phyloP scores from a whole-genome alignment of 2,329 filamentous ascomycete species.

The Epichloe hybrida region DNA sequence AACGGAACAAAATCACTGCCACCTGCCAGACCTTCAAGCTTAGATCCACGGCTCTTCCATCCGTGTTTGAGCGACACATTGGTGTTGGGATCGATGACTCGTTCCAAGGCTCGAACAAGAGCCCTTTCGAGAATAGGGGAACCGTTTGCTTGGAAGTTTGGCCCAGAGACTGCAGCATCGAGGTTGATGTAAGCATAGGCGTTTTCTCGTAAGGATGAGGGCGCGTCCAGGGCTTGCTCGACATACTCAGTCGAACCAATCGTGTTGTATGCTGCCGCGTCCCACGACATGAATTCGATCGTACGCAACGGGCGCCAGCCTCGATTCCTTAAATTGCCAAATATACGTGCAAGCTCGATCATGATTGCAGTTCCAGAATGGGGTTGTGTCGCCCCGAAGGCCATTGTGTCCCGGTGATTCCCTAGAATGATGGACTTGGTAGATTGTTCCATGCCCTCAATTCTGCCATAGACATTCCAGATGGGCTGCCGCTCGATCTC shows the following conservation, averaged over 20 bases:
- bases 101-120: constrained; percentile 58
- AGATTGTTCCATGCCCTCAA: constrained; percentile 69
- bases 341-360: constrained; percentile 74
- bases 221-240: constrained; percentile 58
- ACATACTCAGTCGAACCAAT: constrained; percentile 93
- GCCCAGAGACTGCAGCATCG: constrained; percentile 66
- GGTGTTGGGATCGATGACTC: constrained; percentile 56
- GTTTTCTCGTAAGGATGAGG: constrained; percentile 46
- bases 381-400: constrained; percentile 74
- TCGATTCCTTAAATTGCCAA: constrained; percentile 62
- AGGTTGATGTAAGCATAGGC: constrained; percentile 87
- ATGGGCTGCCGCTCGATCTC: constrained; percentile 72
- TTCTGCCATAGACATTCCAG: constrained; percentile 80
- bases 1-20: constrained; percentile 81
- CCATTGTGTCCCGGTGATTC: constrained; percentile 88
- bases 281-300: constrained; percentile 95
- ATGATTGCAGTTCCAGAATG: constrained; percentile 83
- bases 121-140: constrained; percentile 68
- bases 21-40: constrained; percentile 56
- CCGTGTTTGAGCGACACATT: constrained; percentile 62
- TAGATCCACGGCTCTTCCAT: constrained; percentile 53
- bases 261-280: constrained; percentile 83
- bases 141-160: constrained; percentile 61
- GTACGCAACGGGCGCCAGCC: constrained; percentile 90
- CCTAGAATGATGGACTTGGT: constrained; percentile 80